Conservation (phyloP, 2,329 filamentous ascomycete genomes). For the Capronia coronata region DNA sequence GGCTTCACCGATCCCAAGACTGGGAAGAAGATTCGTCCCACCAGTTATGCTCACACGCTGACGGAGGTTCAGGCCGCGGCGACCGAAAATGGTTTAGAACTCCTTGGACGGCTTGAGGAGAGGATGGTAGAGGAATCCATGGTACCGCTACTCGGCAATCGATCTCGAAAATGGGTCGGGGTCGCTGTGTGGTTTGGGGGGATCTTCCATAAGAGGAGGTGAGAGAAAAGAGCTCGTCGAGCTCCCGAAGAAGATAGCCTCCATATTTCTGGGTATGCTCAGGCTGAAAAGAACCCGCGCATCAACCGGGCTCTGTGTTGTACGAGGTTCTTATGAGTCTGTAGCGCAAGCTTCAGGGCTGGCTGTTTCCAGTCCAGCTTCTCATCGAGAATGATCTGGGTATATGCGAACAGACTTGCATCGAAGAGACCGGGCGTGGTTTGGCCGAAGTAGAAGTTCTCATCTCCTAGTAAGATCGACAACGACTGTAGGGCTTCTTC, state of each 20-base stretch:
- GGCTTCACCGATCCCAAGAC: slow-evolving; percentile 53
- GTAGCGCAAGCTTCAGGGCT: slow-evolving; percentile 55
- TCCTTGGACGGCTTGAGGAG: slow-evolving; percentile 40
- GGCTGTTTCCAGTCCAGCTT: slow-evolving; percentile 50
- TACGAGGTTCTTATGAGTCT: slow-evolving; percentile 56
- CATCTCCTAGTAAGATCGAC: slow-evolving; percentile 51
- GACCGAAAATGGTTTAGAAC: slow-evolving; percentile 39
- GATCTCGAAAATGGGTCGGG: slow-evolving; percentile 56
- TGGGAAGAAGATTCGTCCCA: slow-evolving; percentile 53
- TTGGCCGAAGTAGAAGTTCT: slow-evolving; percentile 56
- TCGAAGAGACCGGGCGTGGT: slow-evolving; percentile 68
- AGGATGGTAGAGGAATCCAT: slow-evolving; percentile 47
- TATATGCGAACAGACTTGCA: slow-evolving; percentile 84
- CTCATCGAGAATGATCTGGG: slow-evolving; percentile 67
- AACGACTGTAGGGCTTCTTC: slow-evolving; percentile 58
- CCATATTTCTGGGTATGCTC: neutral
- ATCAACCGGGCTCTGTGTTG: slow-evolving; percentile 57
- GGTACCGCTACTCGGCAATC: slow-evolving; percentile 53
- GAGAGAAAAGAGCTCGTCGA: neutral
- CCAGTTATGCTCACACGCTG: slow-evolving; percentile 52
- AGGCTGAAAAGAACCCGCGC: slow-evolving; percentile 21
- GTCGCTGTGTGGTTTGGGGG: slow-evolving; percentile 51
- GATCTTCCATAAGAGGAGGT: slow-evolving; percentile 38
- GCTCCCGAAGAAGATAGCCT: neutral
- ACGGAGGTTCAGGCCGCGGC: slow-evolving; percentile 49